Conservation (phyloP, 1,284 basidiomycete species). For the Polyporus tsugae region DNA sequence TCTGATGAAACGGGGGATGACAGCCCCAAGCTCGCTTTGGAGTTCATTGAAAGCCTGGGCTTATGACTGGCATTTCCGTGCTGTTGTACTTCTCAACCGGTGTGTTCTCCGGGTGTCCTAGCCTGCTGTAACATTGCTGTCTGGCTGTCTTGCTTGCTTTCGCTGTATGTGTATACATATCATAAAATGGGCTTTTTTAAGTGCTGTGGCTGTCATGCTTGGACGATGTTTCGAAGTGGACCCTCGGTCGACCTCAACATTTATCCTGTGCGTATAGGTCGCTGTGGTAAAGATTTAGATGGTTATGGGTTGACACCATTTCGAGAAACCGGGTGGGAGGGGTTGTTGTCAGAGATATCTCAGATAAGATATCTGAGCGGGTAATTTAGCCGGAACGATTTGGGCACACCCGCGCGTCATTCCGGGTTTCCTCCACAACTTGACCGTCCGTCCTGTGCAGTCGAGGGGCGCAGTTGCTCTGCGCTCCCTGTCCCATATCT, state of each 20-base stretch:
- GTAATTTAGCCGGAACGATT: slow-evolving; percentile 24
- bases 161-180: slow-evolving; percentile 16
- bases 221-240: not conserved
- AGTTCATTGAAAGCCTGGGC: slow-evolving; percentile 36
- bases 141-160: slow-evolving; percentile 21
- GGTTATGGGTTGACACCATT: no score
- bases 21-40: slow-evolving; percentile 37
- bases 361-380: not conserved
- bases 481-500: slow-evolving; percentile 26
- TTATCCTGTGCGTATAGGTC: not conserved
- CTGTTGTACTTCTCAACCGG: not conserved
- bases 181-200: not conserved
- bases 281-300: no score
- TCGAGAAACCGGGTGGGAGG: not conserved
- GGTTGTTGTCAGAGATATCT: not conserved
- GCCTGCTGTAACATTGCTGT: slow-evolving; percentile 16
- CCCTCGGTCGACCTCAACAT: no score
- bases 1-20: not conserved
- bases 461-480: slow-evolving; percentile 27
- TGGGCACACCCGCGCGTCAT: slow-evolving; percentile 24
- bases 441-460: slow-evolving; percentile 23
- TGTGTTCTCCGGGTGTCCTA: not conserved
- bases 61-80: slow-evolving; percentile 4
- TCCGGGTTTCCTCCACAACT: slow-evolving; percentile 11
- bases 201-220: not conserved